Evolutionary conservation across 805 yeast genomes (phyloP), one percentile per base, ranked within the genome.

Genomic region (Lachancea quebecensis): DNA sequence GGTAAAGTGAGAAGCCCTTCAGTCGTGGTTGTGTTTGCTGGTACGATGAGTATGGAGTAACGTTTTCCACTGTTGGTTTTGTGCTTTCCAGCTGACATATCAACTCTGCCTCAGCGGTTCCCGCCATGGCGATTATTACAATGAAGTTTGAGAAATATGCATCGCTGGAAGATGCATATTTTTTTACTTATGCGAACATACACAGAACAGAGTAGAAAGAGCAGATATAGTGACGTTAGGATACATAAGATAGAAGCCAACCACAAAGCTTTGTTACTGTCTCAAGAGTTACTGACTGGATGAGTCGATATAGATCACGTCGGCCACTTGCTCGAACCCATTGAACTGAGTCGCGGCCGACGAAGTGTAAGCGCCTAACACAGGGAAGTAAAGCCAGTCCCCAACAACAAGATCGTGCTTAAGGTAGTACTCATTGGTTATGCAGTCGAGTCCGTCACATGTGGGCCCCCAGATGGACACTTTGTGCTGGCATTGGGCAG

Each of bases 381-480:
- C 72, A 29, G 81, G 72, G 68, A 91, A 90, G 65, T 81, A 87
- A 46, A 91, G 62, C 98, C 98, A 91, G 64, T 91, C 98, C 8
- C 97, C 98, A 36, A 85, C 82, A 16, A 72, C 70, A 37, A 88
- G 79, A 34, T 79, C 78, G 44, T 75, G 71, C 15, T 81, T 71
- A 57, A 91, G 70, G 31, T 54, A 55, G 48, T 78, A 69, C 32
- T 69, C 71, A 39, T 70, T 63, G 15, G 84, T 64, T 47, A 91
- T 78, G 64, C 95, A 84, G 65, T 91, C 99, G 51, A 91, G 72
- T 2, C 97, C 97, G 67, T 91, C 99, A 69, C 99, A 91, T 15
- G 98, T 91, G 38, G 98, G 99, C 5, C 99, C 99, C 99, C 99
- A 91, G 49, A 93, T 74, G 3, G 95, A 85, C 43, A 76, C 82